phyloP scores from a whole-genome alignment of 331 rosid genomes.

The Prunus yedoensis region DNA sequence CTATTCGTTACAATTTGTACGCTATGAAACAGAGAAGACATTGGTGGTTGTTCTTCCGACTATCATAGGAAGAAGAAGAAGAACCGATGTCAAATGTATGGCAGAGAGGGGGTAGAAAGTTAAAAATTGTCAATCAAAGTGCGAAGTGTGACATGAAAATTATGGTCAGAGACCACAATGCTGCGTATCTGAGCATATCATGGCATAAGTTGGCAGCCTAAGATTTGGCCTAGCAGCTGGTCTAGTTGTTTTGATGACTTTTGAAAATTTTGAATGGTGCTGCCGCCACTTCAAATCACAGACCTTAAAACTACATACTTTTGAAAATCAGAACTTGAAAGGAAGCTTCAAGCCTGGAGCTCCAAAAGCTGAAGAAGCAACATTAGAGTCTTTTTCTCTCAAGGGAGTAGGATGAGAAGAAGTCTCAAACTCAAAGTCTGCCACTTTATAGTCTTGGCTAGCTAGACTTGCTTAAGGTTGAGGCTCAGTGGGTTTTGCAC shows the following conservation, averaged over 20 bases:
- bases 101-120: not conserved
- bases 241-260: not conserved
- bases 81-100: not conserved
- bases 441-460: conserved; percentile 10
- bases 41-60: not conserved
- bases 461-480: not conserved
- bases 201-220: conserved; percentile 20
- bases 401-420: not conserved
- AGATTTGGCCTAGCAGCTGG: not conserved
- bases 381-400: not conserved
- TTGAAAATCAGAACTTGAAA: not conserved
- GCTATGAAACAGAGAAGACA: not conserved
- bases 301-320: conserved; percentile 14
- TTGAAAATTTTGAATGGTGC: not conserved
- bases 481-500: not conserved
- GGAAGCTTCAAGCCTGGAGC: not conserved
- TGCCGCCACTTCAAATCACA: not conserved
- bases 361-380: not conserved
- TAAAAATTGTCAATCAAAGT: not conserved
- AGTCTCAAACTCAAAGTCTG: conserved; percentile 5
- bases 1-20: not conserved
- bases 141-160: conserved; percentile 8
- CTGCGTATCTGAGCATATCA: not conserved
- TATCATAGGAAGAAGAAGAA: too few species aligned
- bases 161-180: conserved; percentile 7